These are phyloP conservation scores for Lyophyllum atratum DNA, from an alignment of 768 basidiomycete genomes.

Conservation along the genomic window DNA sequence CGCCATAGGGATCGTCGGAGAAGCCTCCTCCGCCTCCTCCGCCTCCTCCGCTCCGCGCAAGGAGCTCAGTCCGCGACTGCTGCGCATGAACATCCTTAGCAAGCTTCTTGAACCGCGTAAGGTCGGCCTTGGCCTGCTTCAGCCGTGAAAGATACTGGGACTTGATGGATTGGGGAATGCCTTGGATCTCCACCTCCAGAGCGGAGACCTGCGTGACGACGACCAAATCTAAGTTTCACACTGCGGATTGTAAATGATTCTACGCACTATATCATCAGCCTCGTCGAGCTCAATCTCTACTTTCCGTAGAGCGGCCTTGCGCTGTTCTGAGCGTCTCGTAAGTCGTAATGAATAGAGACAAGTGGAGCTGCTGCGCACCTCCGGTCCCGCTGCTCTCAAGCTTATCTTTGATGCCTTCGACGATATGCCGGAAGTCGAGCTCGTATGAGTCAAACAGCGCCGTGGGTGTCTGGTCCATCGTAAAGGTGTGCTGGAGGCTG, in stretches of 20 bases:
- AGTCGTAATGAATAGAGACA: not conserved
- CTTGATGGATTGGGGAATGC: constrained; percentile 84
- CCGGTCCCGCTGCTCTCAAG: constrained; percentile 71
- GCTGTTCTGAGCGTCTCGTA: constrained; percentile 58
- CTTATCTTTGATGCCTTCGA: constrained; percentile 70
- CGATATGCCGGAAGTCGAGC: constrained; percentile 76
- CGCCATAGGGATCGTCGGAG: constrained; percentile 75
- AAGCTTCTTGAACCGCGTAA: constrained; percentile 74
- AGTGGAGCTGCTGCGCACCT: constrained; percentile 6
- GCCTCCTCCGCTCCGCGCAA: constrained; percentile 25
- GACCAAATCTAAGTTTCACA: not conserved
- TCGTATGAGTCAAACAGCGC: constrained; percentile 80
- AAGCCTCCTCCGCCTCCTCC: no score
- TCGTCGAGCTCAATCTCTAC: constrained; percentile 92
- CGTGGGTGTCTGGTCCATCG: constrained; percentile 74
- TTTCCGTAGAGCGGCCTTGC: constrained; percentile 75
- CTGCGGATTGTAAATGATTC: not conserved
- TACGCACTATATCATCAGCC: constrained; percentile 87
- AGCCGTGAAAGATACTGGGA: constrained; percentile 68
- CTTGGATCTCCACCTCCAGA: constrained; percentile 92
- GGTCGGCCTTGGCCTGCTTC: constrained; percentile 67
- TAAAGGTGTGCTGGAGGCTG: constrained; percentile 10
- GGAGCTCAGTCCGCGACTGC: constrained; percentile 58
- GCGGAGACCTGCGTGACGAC: constrained; percentile 69
- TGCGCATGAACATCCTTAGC: constrained; percentile 68